A percentile compares a stretch with the other conserved stretches of the same genome.
These are phyloP conservation scores for Passiflora organensis DNA, from an alignment of 345 rosid genomes.

Conservation along the genomic window DNA sequence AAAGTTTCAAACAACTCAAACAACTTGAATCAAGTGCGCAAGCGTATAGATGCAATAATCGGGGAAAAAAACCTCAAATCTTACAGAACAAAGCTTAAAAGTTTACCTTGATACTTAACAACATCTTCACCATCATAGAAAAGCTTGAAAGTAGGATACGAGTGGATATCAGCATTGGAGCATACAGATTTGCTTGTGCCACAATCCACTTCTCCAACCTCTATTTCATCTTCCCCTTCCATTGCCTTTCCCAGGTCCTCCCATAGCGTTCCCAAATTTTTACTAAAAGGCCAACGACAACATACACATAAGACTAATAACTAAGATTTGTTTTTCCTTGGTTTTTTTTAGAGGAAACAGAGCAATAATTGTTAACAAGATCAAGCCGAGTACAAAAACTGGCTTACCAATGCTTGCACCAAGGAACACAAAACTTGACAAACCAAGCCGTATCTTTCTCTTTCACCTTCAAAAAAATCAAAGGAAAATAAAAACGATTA, in stretches of 20 bases:
- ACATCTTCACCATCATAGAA: constrained; percentile 91
- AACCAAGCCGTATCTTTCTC: constrained; percentile 97
- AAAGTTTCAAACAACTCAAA: neutral
- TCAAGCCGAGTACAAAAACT: too few relatives aligned
- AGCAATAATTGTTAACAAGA: neutral
- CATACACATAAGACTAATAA: neutral
- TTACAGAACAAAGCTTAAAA: constrained; percentile 2
- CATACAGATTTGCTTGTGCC: constrained; percentile 69
- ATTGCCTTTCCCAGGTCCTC: constrained; percentile 79
- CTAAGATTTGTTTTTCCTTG: neutral
- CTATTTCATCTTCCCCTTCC: constrained; percentile 94
- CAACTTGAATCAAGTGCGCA: neutral
- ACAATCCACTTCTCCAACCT: constrained; percentile 95
- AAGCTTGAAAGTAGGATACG: constrained; percentile 90
- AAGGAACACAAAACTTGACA: constrained; percentile 92
- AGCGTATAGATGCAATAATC: neutral
- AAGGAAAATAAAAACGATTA: neutral
- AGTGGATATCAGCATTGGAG: constrained; percentile 78
- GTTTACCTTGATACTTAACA: constrained; percentile 76
- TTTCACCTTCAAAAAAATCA: constrained; percentile 52
- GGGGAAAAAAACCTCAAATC: neutral
- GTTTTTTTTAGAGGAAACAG: neutral
- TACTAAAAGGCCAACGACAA: constrained; percentile 30
- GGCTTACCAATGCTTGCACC: constrained; percentile 97
- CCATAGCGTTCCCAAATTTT: constrained; percentile 88